Evolutionary conservation across 495 filamentous ascomycete genomes (phyloP), one percentile per base, ranked within the genome.

Genomic region (Penicillium diatomitis): DNA sequence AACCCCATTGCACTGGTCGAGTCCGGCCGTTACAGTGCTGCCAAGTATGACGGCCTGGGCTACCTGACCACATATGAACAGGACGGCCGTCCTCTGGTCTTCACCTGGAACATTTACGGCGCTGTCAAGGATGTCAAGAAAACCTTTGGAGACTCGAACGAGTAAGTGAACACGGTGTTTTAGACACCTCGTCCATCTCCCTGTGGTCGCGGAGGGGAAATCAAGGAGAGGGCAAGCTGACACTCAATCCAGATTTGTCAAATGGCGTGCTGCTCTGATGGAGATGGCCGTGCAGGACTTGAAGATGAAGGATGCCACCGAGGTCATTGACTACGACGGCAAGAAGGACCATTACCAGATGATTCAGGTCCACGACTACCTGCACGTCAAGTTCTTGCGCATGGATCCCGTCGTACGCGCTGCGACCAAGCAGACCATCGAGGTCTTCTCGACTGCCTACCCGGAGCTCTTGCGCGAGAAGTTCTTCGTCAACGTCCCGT

Each of bases 401-500:
- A 75, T 82, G 62, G 80, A 87, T 44, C 76, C 85, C 2, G 64
- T 66, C n/a, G 74, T 87, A 54, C 84, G 82, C 53, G 73, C 81
- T 8, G 84, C 86, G 10, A 82, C 81, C 52, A 82, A 80, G 64
- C 81, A 88, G 71, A 86, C 84, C 35, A 90, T 95, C 62, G 76
- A 84, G 31, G 74, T 85, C 20, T 87, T 96, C 67, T 70, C 75
- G 39, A 79, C 77, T 43, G 82, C 84, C 44, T 96, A 96, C 71
- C 90, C 90, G 0, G 90, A 95, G 71, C 78, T 92, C 20, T 75
- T 95, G 31, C 82, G 83, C 47, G 78, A 88, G 65, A 96, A 95
- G 73, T 92, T 86, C 77, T 95, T 96, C 60, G 84, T 95, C 68
- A 95, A 95, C 50, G 86, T 95, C 5, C 89, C 90, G 0, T 63